Evolutionary conservation across 2,329 filamentous ascomycete genomes (phyloP).

Genomic region (Verticillium nubilum): DNA sequence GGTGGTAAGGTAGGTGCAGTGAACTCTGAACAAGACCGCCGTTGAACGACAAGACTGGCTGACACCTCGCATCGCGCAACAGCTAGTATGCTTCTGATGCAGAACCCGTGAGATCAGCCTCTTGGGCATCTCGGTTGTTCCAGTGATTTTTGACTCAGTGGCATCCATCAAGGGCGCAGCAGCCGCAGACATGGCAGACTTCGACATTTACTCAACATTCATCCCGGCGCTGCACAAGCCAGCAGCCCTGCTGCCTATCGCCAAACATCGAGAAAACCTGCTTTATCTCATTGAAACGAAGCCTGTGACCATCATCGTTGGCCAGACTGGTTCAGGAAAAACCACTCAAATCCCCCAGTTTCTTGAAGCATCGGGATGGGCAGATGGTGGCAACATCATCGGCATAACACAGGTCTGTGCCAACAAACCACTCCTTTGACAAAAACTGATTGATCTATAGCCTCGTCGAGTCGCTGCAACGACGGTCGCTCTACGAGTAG

Average conservation of each 20-base stretch:
- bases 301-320: constrained; percentile 82
- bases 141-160: not conserved
- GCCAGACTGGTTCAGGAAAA: constrained; percentile 92
- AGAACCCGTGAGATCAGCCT: not conserved
- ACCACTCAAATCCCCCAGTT: constrained; percentile 95
- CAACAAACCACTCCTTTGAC: not conserved
- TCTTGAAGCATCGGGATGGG: constrained; percentile 85
- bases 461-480: constrained; percentile 87
- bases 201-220: constrained; percentile 51
- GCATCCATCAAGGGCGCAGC: not conserved
- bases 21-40: not conserved
- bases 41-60: not conserved
- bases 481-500: constrained; percentile 81
- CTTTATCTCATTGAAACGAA: constrained; percentile 82
- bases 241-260: constrained; percentile 75
- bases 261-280: constrained; percentile 71
- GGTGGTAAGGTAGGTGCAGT: too few relatives aligned
- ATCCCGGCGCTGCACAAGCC: constrained; percentile 87
- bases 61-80: not conserved
- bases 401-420: constrained; percentile 79
- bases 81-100: not conserved
- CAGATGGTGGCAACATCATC: constrained; percentile 73
- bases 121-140: not conserved
- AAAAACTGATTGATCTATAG: constrained; percentile 36
- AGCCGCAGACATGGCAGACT: constrained; percentile 42